Evolutionary conservation across 2,329 filamentous ascomycete species (phyloP), one percentile per base, ranked within the genome.

Genomic region (Trichoderma sp.): DNA sequence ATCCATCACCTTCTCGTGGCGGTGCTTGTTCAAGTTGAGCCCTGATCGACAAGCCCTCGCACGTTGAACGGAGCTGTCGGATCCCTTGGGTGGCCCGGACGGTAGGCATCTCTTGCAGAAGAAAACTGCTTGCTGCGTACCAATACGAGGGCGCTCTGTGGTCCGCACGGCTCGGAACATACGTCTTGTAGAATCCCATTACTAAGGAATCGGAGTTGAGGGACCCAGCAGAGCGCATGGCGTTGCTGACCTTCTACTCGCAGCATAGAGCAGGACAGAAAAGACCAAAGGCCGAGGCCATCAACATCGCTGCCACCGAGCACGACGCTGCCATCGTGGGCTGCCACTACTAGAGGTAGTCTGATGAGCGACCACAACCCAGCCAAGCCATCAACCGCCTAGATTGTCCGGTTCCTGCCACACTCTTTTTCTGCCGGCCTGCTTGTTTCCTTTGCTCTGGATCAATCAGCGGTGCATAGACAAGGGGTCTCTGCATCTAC

Each of bases 41-140:
- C 63, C 62, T 74, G 62, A 74, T 74, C 63, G 71, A 67, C 71
- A 67, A 63, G 35, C 56, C 69, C 59, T 72, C 60, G 69, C 35
- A 63, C 27, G 35, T n/a, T 64, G 56, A 38, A 72, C 56, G 69
- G 69, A 72, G 69, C 69, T 66, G 27, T 74, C 62, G 71, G 63
- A 67, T 72, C 31, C 50, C 60, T 72, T 72, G 41, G 29, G n/a
- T 45, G 29, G 69, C 41, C 69, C 69, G 69, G 45, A 50, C n/a
- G 45, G 64, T 50, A 29, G 45, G 21, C 66, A 68, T 68, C 29
- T 68, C 45, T 59, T 71, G 53, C 67, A 71, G 67, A 38, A 18
- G 5, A 33, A n/a, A n/a, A 16, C 33, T 56, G 16, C 59, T 31
- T 65, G 66, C 21, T 35, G n/a, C 33, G 21, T 41, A 41, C 38